Conservation (phyloP, 2,329 filamentous ascomycete species). For the Chaetomiaceae sp. region DNA sequence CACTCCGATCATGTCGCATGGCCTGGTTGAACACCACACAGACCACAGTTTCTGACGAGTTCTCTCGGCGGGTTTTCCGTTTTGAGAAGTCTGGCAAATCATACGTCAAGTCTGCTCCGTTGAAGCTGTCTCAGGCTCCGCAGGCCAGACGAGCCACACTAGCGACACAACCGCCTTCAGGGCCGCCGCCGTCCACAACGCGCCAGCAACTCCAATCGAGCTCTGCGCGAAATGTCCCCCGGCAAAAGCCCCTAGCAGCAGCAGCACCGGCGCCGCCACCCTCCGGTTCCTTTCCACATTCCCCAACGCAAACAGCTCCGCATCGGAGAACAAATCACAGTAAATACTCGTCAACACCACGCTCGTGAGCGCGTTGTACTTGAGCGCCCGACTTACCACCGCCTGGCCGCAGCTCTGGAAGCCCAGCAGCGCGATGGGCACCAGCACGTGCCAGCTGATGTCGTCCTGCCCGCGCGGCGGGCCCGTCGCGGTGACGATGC, state of each 20-base stretch:
- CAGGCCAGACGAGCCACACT: conserved; percentile 57
- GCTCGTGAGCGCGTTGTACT: conserved; percentile 65
- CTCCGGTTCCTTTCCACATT: conserved; percentile 48
- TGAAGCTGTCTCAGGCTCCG: conserved; percentile 18
- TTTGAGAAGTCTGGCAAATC: too few relatives aligned
- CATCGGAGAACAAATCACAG: conserved; percentile 70
- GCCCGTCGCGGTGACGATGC: conserved; percentile 41
- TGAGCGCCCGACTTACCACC: conserved; percentile 63
- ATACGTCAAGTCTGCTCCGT: conserved; percentile 2
- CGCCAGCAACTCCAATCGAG: conserved; percentile 42
- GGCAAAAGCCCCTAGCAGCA: conserved; percentile 44
- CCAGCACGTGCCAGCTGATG: conserved; percentile 52
- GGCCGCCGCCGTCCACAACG: conserved; percentile 53
- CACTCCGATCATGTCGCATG: too few relatives aligned
- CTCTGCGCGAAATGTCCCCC: conserved; percentile 47
- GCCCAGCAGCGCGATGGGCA: conserved; percentile 63
- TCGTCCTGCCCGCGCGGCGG: conserved; percentile 37
- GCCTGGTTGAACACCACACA: too few relatives aligned
- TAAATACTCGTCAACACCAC: conserved; percentile 78
- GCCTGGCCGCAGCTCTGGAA: conserved; percentile 76
- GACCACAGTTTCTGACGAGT: too few relatives aligned
- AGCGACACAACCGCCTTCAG: conserved; percentile 52
- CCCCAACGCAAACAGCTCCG: conserved; percentile 37
- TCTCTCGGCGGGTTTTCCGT: too few relatives aligned
- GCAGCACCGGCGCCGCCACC: conserved; percentile 42